phyloP scores from a whole-genome alignment of 2,329 filamentous ascomycete genomes.

The Arthrinium puccinioides region DNA sequence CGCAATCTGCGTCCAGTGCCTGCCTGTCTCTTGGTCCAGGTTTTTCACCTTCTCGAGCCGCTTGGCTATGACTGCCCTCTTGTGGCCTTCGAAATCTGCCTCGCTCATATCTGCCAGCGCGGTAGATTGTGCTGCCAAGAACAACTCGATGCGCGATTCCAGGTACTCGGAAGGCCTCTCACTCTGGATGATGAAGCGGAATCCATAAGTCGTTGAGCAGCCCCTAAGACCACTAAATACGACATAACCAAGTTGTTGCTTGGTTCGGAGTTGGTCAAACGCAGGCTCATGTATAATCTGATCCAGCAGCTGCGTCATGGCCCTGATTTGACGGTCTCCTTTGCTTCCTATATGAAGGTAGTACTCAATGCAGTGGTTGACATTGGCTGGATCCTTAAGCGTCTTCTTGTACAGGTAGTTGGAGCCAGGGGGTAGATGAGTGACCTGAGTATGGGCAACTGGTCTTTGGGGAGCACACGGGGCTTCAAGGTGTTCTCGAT shows the following conservation, averaged over 20 bases:
- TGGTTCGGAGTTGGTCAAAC: conserved; percentile 91
- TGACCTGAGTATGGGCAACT: conserved; percentile 74
- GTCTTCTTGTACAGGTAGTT: conserved; percentile 79
- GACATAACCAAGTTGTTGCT: conserved; percentile 95
- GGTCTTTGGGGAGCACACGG: conserved; percentile 62
- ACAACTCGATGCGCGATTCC: conserved; percentile 80
- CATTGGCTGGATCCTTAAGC: conserved; percentile 78
- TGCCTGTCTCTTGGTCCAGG: conserved; percentile 71
- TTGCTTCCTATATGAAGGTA: conserved; percentile 64
- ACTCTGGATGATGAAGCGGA: conserved; percentile 88
- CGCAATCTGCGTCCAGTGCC: conserved; percentile 80
- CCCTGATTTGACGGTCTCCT: conserved; percentile 61
- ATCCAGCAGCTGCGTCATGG: conserved; percentile 73
- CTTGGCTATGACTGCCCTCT: conserved; percentile 81
- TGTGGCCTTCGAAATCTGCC: conserved; percentile 82
- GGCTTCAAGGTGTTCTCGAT: conserved; percentile 73
- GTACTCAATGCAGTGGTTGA: conserved; percentile 82
- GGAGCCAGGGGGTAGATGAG: conserved; percentile 71
- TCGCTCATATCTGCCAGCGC: conserved; percentile 52
- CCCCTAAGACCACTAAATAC: conserved; percentile 76
- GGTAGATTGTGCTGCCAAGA: conserved; percentile 49
- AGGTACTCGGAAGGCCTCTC: conserved; percentile 79
- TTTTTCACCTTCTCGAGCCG: conserved; percentile 90
- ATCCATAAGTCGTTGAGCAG: conserved; percentile 72
- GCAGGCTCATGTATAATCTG: conserved; percentile 90